A percentile compares a stretch with the other conserved stretches of the same genome.
phyloP scores from a whole-genome alignment of 345 rosid species.

The Arabidopsis suecica region DNA sequence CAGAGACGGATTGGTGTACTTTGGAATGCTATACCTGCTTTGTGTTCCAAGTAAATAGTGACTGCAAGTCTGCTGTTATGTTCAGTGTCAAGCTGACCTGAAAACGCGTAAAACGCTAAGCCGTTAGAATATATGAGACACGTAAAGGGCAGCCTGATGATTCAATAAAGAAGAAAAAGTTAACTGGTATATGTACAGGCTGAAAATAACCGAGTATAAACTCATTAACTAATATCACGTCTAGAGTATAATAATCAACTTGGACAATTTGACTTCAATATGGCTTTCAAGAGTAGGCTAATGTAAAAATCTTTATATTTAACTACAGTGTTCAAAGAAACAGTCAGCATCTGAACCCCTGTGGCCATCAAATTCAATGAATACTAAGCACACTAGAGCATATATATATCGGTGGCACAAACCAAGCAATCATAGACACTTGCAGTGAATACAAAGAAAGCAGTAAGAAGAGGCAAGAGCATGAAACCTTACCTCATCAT shows the following conservation, averaged over 20 bases:
- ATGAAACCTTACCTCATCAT: constrained; percentile 71
- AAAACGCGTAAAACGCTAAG: constrained; percentile 30
- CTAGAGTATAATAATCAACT: not conserved
- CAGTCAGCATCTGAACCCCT: not conserved
- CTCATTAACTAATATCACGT: not conserved
- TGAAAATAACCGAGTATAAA: not conserved
- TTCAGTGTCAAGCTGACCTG: constrained; percentile 94
- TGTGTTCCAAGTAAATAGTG: constrained; percentile 94
- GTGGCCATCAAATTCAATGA: not conserved
- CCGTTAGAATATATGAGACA: not conserved
- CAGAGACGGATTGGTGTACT: constrained; percentile 3
- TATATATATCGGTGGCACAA: not conserved
- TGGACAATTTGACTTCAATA: not conserved
- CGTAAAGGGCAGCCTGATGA: not conserved
- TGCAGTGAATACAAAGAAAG: not conserved
- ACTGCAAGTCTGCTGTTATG: constrained; percentile 85
- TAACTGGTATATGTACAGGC: not conserved
- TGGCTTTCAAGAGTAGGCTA: constrained; percentile 28
- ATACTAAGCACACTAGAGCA: constrained; percentile 6
- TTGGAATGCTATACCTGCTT: constrained; percentile 67
- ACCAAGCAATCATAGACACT: constrained; percentile 22
- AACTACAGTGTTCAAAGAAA: not conserved
- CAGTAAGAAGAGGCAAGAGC: not conserved
- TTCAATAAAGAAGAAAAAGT: not conserved
- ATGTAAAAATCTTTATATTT: not conserved